Conservation (phyloP, 768 basidiomycete genomes). For the Rhizopogon vinicolor region DNA sequence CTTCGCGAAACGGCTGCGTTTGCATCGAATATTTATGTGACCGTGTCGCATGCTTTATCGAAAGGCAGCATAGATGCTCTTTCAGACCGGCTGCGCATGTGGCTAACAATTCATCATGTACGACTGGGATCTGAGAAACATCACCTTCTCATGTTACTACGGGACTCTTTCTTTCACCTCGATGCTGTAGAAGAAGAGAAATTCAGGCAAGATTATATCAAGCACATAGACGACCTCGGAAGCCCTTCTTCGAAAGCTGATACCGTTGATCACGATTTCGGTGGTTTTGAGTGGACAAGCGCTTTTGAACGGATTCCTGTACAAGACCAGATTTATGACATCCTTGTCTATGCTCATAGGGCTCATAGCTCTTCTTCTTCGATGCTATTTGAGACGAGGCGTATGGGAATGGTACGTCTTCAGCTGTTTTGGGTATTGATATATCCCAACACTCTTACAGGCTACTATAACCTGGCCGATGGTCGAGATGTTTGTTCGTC, state of each 20-base stretch:
- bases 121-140: conserved; percentile 56
- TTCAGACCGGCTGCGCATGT: conserved; percentile 42
- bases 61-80: conserved; percentile 26
- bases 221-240: conserved; percentile 27
- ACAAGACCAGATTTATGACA: conserved; percentile 63
- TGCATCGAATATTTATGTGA: conserved; percentile 48
- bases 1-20: conserved; percentile 60
- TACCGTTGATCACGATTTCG: conserved; percentile 13
- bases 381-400: conserved; percentile 53
- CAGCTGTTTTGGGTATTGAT: neutral
- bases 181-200: conserved; percentile 46
- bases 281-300: conserved; percentile 28
- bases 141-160: conserved; percentile 53
- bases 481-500: conserved; percentile 58
- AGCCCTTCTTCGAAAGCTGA: conserved; percentile 10
- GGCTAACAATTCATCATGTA: conserved; percentile 57
- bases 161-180: conserved; percentile 54
- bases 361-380: conserved; percentile 48
- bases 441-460: conserved; percentile 28
- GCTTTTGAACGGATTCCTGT: conserved; percentile 63
- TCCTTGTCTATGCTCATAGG: conserved; percentile 62
- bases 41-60: conserved; percentile 44
- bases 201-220: conserved; percentile 42
- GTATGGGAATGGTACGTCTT: conserved; percentile 54
- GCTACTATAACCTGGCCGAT: conserved; percentile 70